Evolutionary conservation across 176 grass and related monocot genomes (phyloP).

Genomic region (Cenchrus purpureus): DNA sequence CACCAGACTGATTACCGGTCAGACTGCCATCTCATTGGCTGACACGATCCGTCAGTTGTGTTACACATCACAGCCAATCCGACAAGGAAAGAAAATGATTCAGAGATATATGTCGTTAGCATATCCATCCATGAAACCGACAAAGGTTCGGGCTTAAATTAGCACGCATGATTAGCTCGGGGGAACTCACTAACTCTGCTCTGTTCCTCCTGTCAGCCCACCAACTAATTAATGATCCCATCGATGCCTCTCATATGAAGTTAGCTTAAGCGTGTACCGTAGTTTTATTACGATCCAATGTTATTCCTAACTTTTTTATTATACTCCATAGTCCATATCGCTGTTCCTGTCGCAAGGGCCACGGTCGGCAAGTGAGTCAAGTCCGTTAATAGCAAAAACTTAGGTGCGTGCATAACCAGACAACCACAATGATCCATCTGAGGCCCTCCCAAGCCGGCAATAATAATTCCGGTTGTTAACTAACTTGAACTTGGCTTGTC

Average conservation of each 20-base stretch:
- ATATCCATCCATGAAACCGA: slow-evolving; percentile 42
- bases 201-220: slow-evolving; percentile 33
- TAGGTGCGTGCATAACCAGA: slow-evolving; percentile 8
- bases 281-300: slow-evolving; percentile 30
- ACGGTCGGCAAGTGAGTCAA: background rate
- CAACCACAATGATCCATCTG: slow-evolving; percentile 14
- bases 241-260: background rate
- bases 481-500: slow-evolving; percentile 2
- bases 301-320: background rate
- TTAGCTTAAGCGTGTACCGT: background rate
- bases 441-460: slow-evolving; percentile 14
- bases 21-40: background rate
- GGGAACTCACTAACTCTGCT: background rate
- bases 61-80: slow-evolving; percentile 13
- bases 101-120: slow-evolving; percentile 32
- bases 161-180: slow-evolving; percentile 38
- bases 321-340: background rate
- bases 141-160: slow-evolving; percentile 18
- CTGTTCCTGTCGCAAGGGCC: slow-evolving; percentile 21
- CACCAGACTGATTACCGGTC: background rate
- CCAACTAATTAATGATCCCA: slow-evolving; percentile 36
- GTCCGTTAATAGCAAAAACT: slow-evolving; percentile 22
- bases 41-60: background rate
- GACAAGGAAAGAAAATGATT: background rate
- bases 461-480: slow-evolving; percentile 34